Conservation (phyloP, 768 basidiomycete species). For the Termitomyces sp. region DNA sequence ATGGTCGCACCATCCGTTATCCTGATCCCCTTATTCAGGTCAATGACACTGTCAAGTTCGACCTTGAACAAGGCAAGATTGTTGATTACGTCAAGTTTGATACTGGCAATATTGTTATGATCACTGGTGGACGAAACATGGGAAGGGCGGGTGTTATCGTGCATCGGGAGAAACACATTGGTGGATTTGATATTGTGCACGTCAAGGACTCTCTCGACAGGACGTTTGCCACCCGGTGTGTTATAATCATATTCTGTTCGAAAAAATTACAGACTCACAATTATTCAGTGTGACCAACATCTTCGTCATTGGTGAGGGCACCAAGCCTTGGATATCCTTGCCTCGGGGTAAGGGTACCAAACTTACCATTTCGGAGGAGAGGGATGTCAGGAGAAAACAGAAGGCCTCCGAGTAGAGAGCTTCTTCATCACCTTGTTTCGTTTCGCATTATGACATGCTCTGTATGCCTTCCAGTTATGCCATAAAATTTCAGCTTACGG, state of each 20-base stretch:
- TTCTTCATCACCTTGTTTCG: conserved; percentile 14
- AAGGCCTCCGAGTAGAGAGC: conserved; percentile 61
- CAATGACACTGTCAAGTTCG: conserved; percentile 98
- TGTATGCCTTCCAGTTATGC: conserved; percentile 34
- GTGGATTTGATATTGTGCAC: conserved; percentile 98
- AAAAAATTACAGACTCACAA: background rate
- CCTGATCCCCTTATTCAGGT: conserved; percentile 93
- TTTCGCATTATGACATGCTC: conserved; percentile 31
- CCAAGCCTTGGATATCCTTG: conserved; percentile 94
- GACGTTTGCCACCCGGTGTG: conserved; percentile 95
- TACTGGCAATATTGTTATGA: conserved; percentile 93
- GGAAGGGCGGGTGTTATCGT: conserved; percentile 95
- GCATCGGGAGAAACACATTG: conserved; percentile 95
- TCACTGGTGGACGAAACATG: conserved; percentile 99
- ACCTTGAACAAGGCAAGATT: conserved; percentile 93
- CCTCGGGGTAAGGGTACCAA: conserved; percentile 98
- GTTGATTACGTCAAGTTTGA: conserved; percentile 92
- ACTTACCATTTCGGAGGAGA: conserved; percentile 95
- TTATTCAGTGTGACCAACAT: conserved; percentile 83
- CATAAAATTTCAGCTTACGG: conserved; percentile 15
- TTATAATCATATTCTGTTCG: conserved; percentile 9
- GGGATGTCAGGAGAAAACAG: conserved; percentile 84
- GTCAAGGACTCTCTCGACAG: conserved; percentile 94
- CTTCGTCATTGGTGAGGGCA: conserved; percentile 95
- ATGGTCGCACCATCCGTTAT: conserved; percentile 99